Base-by-base conservation (phyloP, 768 basidiomycete species). In the Amanita fuliginea region DNA sequence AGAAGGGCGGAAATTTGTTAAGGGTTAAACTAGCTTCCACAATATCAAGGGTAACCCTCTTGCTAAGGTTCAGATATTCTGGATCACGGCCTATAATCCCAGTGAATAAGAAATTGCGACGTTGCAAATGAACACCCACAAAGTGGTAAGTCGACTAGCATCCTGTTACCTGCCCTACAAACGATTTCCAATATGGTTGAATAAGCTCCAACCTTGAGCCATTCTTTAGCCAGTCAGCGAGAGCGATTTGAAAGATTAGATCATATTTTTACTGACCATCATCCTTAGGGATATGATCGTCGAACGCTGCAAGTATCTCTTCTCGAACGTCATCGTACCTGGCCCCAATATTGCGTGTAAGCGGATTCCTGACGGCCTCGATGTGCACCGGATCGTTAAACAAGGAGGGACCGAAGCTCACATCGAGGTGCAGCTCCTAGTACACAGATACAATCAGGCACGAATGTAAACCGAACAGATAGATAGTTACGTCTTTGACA, bases 341-440 rank as follows among this genome's bases (percentile, higher is more conserved):
- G 10, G 53, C 51, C 10, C 42, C 55, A 28, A 65, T 59, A 51
- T 64, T 65, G 13, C 59, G 56, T 18, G 58, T 65, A 48, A 65
- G 55, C 0, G 53, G 51, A 13, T 53, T 54, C n/a, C 62, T 58
- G 19, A 65, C 56, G 18, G 60, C 53, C 18, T 57, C 55, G 11
- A 58, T 45, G 50, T 40, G 37, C 4, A 40, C 9, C 18, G 13
- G 60, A 56, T 46, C 58, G 47, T 45, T 11, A 42, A 55, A 5
- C 58, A 11, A 53, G 39, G 60, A 54, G 0, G 49, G 40, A 9
- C 65, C 67, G 13, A 72, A 49, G 0, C 66, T 69, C 35, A 67
- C 63, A 11, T 69, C 59, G 9, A 60, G 49, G 53, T 70, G 65
- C 22, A 67, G 43, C n/a, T 55, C 49, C 63, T 67, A 47, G 2